Percentiles rank a stretch among this genome's conserved stretches.
Evolutionary conservation across 768 basidiomycete species (phyloP).

Genomic region (Leccinellum albellum): DNA sequence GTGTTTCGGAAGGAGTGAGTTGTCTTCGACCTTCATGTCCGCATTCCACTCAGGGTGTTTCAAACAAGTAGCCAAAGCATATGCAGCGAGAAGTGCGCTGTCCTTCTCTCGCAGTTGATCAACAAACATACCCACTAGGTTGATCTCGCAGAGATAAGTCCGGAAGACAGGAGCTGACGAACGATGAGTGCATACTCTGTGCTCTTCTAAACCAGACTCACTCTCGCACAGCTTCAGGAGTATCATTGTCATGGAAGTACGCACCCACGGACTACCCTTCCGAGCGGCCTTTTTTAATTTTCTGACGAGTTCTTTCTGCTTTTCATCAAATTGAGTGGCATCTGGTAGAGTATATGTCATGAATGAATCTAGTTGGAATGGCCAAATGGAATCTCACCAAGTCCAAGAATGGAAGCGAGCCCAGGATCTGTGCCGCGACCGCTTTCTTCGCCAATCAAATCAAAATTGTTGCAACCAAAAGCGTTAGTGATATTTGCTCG

Average conservation of each 20-base stretch:
- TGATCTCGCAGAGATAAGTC: neutral
- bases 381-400: neutral
- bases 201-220: too few species aligned
- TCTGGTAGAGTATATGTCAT: neutral
- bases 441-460: neutral
- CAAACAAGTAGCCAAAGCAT: neutral
- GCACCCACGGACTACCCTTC: neutral
- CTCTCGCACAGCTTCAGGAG: too few species aligned
- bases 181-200: neutral
- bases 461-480: neutral
- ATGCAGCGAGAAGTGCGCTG: neutral
- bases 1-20: neutral
- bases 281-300: neutral
- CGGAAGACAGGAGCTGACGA: neutral
- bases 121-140: neutral
- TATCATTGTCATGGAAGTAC: too few species aligned
- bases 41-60: neutral
- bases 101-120: neutral
- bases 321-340: neutral
- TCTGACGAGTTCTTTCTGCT: neutral
- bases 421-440: too few species aligned
- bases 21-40: constrained; percentile 12
- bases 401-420: neutral
- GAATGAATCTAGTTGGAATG: neutral
- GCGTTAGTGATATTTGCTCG: neutral